A percentile compares a stretch with the other conserved stretches of the same genome.
phyloP scores from a whole-genome alignment of 345 rosid genomes.

The Acer campestre region DNA sequence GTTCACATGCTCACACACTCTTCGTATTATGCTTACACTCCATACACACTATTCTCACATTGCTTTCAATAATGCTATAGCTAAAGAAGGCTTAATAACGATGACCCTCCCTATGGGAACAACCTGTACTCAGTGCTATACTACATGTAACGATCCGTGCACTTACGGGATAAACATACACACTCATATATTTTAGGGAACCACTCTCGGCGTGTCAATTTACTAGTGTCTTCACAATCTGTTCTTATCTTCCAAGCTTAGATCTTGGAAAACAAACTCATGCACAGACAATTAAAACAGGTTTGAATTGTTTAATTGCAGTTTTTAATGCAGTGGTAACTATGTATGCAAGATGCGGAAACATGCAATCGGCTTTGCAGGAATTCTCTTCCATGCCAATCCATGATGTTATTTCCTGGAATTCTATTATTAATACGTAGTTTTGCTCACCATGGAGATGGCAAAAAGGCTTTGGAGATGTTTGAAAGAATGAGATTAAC shows the following conservation, averaged over 20 bases:
- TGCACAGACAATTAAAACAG: conserved; percentile 28
- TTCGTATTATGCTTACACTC: no score
- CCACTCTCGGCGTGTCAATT: background rate
- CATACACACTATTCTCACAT: no score
- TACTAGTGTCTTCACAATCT: conserved; percentile 42
- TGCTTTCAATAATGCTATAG: no score
- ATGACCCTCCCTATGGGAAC: no score
- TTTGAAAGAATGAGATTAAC: conserved; percentile 37
- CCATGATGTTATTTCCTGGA: conserved; percentile 49
- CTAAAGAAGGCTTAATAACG: no score
- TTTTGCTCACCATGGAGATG: conserved; percentile 42
- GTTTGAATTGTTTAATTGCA: conserved; percentile 26
- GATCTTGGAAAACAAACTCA: conserved; percentile 40
- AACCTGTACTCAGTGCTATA: no score
- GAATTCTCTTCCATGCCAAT: conserved; percentile 33
- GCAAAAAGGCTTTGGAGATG: conserved; percentile 40
- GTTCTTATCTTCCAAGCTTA: conserved; percentile 39
- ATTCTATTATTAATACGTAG: conserved; percentile 49
- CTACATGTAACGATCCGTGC: no score
- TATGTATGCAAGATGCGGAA: conserved; percentile 47
- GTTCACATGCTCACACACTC: no score
- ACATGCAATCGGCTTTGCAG: conserved; percentile 34
- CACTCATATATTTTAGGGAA: no score
- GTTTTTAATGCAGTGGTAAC: conserved; percentile 47
- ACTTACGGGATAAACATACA: no score